Conservation (phyloP, 176 grass and related monocot genomes). For the Avena insularis region DNA sequence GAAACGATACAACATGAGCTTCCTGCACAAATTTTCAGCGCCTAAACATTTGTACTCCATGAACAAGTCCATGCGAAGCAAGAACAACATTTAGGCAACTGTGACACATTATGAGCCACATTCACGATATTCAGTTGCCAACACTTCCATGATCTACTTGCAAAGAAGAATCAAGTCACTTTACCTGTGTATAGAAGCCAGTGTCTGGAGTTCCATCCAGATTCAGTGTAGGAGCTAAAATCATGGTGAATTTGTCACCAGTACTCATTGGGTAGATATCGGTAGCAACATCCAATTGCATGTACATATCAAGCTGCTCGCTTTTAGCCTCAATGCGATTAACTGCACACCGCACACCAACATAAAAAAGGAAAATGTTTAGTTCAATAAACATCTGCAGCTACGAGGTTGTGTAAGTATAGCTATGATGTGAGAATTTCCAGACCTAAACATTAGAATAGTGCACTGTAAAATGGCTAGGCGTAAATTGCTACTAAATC, state of each 20-base stretch:
- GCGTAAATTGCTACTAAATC: background rate
- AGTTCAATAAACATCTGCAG: background rate
- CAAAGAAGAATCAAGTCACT: background rate
- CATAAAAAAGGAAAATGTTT: background rate
- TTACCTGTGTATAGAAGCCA: slow-evolving; percentile 68
- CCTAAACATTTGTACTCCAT: background rate
- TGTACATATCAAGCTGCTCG: slow-evolving; percentile 55
- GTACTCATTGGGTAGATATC: slow-evolving; percentile 60
- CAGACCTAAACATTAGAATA: background rate
- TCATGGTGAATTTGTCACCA: slow-evolving; percentile 64
- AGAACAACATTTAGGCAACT: background rate
- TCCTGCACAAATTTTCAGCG: background rate
- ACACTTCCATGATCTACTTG: background rate
- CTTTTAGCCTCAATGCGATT: slow-evolving; percentile 35
- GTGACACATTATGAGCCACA: background rate
- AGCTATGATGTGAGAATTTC: background rate
- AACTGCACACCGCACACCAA: background rate
- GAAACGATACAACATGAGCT: background rate
- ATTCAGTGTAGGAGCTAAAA: slow-evolving; percentile 65
- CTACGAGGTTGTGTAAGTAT: background rate
- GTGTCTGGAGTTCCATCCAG: slow-evolving; percentile 62
- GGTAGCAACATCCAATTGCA: slow-evolving; percentile 64
- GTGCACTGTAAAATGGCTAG: background rate
- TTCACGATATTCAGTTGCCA: background rate
- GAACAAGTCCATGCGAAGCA: background rate